A percentile compares a stretch with the other conserved stretches of the same genome.
Evolutionary conservation across 1,284 basidiomycete genomes (phyloP).

Genomic region (Farysia itapuensis): DNA sequence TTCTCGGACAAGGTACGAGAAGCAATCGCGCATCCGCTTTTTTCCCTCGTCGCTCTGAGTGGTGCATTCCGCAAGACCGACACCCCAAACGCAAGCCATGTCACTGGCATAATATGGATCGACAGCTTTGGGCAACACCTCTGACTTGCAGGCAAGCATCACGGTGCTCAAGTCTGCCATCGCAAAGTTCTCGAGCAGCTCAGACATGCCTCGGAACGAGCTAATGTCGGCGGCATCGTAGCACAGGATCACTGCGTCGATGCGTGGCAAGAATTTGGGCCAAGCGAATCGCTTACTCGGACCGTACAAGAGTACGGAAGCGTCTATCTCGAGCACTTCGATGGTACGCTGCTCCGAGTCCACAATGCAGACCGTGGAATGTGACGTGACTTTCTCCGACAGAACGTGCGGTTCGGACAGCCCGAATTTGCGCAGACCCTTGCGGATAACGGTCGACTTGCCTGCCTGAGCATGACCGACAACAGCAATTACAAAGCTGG

Average conservation of each 20-base stretch:
- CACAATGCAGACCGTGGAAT: conserved; percentile 53
- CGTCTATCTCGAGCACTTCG: conserved; percentile 54
- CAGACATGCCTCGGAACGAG: conserved; percentile 54
- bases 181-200: conserved; percentile 51
- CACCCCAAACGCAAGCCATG: conserved; percentile 53
- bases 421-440: conserved; percentile 52
- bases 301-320: conserved; percentile 45
- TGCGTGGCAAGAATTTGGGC: conserved; percentile 49
- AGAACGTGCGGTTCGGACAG: conserved; percentile 48
- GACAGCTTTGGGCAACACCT: conserved; percentile 48
- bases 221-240: conserved; percentile 50
- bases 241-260: conserved; percentile 55
- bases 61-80: conserved; percentile 54
- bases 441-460: conserved; percentile 54
- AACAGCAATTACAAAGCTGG: conserved; percentile 53
- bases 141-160: conserved; percentile 57
- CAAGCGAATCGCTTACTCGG: conserved; percentile 51
- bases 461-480: conserved; percentile 47
- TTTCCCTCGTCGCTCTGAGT: conserved; percentile 53
- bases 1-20: conserved; percentile 53
- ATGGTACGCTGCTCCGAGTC: conserved; percentile 52
- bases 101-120: conserved; percentile 55
- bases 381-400: conserved; percentile 49
- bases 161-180: conserved; percentile 46
- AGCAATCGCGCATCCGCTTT: conserved; percentile 56